These are phyloP conservation scores for Neofusicoccum laricinum DNA, from an alignment of 2,329 filamentous ascomycete species.

Conservation along the genomic window DNA sequence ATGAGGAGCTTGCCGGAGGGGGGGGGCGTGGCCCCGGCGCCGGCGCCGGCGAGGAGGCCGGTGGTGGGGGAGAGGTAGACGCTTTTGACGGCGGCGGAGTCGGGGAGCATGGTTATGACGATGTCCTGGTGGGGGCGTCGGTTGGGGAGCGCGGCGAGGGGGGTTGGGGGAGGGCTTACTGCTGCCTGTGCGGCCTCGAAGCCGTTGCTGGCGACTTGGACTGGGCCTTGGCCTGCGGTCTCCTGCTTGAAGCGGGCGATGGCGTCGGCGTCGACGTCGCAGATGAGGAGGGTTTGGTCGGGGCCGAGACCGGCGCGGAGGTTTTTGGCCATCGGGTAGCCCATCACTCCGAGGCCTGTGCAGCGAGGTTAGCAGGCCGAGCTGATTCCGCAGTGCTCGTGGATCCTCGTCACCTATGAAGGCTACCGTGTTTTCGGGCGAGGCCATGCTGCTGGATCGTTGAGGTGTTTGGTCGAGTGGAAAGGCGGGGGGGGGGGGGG, in stretches of 20 bases:
- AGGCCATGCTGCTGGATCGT: neutral
- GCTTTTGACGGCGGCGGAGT: slow-evolving; percentile 49
- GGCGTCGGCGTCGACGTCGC: slow-evolving; percentile 46
- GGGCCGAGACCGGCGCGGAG: slow-evolving; percentile 44
- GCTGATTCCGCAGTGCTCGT: too few species aligned
- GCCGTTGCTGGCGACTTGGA: slow-evolving; percentile 39
- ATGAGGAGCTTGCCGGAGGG: slow-evolving; percentile 39
- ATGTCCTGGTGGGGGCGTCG: slow-evolving; percentile 41
- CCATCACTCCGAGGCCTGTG: slow-evolving; percentile 53
- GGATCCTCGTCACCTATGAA: neutral
- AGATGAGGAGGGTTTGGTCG: slow-evolving; percentile 41
- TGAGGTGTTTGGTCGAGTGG: too few species aligned
- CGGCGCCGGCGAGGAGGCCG: slow-evolving; percentile 42
- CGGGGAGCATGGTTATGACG: slow-evolving; percentile 54
- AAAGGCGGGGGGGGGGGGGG: too few species aligned
- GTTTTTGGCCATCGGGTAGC: slow-evolving; percentile 52
- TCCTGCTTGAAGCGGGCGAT: slow-evolving; percentile 39
- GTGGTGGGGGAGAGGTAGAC: slow-evolving; percentile 48
- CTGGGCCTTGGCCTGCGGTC: slow-evolving; percentile 28
- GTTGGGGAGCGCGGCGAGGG: neutral
- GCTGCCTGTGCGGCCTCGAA: slow-evolving; percentile 50
- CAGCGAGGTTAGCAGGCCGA: too few species aligned
- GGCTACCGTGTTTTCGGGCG: neutral
- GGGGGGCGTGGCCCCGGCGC: neutral
- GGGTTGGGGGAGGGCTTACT: slow-evolving; percentile 31